Base-by-base conservation (phyloP, 2,329 filamentous ascomycete species). In the Onygena corvina region DNA sequence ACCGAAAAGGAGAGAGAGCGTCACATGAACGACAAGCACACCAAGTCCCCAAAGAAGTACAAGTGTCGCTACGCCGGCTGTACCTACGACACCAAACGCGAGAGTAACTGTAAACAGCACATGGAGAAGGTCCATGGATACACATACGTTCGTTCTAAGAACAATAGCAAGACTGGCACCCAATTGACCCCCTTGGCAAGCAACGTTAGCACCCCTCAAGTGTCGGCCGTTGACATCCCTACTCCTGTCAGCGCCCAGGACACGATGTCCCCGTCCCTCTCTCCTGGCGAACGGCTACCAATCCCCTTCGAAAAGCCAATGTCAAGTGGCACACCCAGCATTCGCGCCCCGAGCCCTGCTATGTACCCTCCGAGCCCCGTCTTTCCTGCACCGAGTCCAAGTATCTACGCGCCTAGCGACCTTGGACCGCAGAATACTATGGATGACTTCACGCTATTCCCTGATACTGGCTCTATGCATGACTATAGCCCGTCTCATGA, bases 1-100 rank as follows among this genome's bases (percentile, higher is more conserved):
- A 96, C 92, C 0, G 89, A 96, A 69, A 96, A 98, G 71, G 92
- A 96, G 70, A 85, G 89, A 68, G 89, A 94, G 59, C 85, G 92
- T 48, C 92, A 98, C 67, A 78, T 87, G 67, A 95, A 95, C 65
- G 92, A 98, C 72, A 94, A 93, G 71, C 92, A 98, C 71, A 89
- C 86, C 14, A 70, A 77, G 48, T 75, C 81, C 29, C 89, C 92
- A 3, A 75, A 80, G 36, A 81, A 93, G 71, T 94, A 81, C 67
- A 81, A 86, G 69, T 98, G 92, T 69, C 70, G 80, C 44, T 96
- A 77, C 68, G 76, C 80, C 58, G 83, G 83, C 20, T 96, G 92
- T 74, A 81, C 85, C 0, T 96, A 96, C 72, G 84, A 87, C 61
- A 94, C 89, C 8, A 96, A 96, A 75, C 83, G 89, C 52, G 85